These are phyloP conservation scores for Cryptosporidium sp. DNA, from an alignment of 169 alveolate species.

Conservation along the genomic window DNA sequence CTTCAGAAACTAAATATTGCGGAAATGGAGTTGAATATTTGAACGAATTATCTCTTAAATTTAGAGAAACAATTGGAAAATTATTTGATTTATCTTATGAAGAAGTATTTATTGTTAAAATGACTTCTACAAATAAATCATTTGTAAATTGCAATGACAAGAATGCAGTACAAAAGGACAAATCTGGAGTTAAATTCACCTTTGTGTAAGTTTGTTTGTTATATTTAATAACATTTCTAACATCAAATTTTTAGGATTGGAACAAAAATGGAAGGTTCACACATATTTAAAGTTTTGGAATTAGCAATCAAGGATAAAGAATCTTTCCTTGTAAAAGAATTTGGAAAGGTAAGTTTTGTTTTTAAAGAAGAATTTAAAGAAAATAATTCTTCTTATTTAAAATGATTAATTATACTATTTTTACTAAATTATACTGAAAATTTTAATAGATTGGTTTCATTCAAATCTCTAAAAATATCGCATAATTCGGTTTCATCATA, in stretches of 20 bases:
- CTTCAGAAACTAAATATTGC: conserved; percentile 17
- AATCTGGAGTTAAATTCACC: conserved; percentile 4
- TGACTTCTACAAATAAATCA: conserved; percentile 27
- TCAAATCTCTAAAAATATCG: conserved; percentile 29
- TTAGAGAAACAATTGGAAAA: conserved; percentile 16
- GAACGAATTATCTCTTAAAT: not conserved
- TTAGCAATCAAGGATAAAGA: not conserved
- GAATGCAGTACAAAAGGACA: not conserved
- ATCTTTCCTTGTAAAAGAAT: conserved; percentile 29
- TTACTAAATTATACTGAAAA: not conserved
- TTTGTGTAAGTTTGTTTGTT: conserved; percentile 29
- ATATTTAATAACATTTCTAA: not conserved
- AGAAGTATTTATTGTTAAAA: conserved; percentile 3
- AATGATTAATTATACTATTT: not conserved
- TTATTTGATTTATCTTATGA: conserved; percentile 2
- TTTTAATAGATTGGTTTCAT: conserved; percentile 26
- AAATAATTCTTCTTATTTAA: too few relatives aligned
- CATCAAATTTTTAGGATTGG: conserved; percentile 5
- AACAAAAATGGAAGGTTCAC: conserved; percentile 3
- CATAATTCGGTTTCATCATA: not conserved
- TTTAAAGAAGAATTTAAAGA: too few relatives aligned
- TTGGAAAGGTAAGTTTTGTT: conserved; percentile 39
- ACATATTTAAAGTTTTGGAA: conserved; percentile 20
- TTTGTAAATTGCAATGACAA: conserved; percentile 11
- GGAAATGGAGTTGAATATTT: not conserved